Percentiles rank a stretch among this genome's conserved stretches.
Conservation (phyloP, 2,329 filamentous ascomycete species). For the Sordariomycetes sp. region DNA sequence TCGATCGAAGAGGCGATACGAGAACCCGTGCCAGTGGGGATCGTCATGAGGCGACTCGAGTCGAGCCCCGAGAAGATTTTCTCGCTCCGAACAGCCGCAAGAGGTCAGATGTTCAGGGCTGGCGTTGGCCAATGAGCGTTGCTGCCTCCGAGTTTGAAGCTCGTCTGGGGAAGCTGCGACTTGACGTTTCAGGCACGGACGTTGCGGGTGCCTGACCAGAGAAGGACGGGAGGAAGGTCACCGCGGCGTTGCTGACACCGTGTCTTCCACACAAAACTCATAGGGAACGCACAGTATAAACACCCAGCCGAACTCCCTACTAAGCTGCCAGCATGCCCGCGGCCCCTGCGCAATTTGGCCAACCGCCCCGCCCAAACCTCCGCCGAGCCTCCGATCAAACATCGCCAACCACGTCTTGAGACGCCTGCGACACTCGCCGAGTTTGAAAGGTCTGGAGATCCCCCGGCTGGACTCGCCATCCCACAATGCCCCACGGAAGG, state of each 20-base stretch:
- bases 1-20: too few species aligned
- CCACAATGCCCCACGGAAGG: not conserved
- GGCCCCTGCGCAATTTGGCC: slow-evolving; percentile 1
- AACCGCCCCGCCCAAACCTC: not conserved
- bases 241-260: not conserved
- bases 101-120: not conserved
- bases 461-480: not conserved
- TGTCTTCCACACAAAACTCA: not conserved
- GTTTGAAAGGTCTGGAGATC: not conserved
- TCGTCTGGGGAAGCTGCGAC: not conserved
- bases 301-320: not conserved
- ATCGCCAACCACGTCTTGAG: not conserved
- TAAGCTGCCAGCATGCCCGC: not conserved
- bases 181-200: not conserved
- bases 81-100: not conserved
- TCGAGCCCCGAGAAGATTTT: not conserved
- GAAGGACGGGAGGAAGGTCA: not conserved
- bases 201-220: not conserved
- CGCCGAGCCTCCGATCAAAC: slow-evolving; percentile 2
- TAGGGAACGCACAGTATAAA: not conserved
- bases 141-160: not conserved
- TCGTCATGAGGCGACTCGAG: too few species aligned
- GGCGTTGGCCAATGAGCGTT: not conserved
- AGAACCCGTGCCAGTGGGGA: too few species aligned
- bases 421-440: slow-evolving; percentile 2